Evolutionary conservation across 1,139 yeast genomes (phyloP).

Genomic region (Candida tropicalis): DNA sequence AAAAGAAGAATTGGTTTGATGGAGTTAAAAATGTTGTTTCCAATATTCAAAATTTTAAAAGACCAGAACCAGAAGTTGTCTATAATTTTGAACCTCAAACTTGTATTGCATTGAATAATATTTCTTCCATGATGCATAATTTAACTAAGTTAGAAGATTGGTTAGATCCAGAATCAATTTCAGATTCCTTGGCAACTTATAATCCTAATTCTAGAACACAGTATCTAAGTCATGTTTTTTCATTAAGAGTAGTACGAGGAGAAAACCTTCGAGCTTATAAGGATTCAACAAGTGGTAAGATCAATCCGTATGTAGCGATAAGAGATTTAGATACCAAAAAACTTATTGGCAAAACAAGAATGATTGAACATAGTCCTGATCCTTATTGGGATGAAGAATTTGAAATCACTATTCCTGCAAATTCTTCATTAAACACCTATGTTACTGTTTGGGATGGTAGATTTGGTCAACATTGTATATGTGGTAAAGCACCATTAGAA

Average conservation of each 20-base stretch:
- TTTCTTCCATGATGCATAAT: conserved; percentile 62
- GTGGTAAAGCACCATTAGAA: conserved; percentile 68
- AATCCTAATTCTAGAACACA: conserved; percentile 35
- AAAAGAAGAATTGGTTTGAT: conserved; percentile 40
- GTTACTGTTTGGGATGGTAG: conserved; percentile 78
- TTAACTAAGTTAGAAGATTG: conserved; percentile 62
- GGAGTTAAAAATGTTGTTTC: conserved; percentile 52
- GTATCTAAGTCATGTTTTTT: conserved; percentile 57
- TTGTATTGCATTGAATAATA: conserved; percentile 75
- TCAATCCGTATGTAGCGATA: conserved; percentile 71
- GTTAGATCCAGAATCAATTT: conserved; percentile 63
- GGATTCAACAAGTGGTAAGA: conserved; percentile 41
- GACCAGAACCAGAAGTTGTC: conserved; percentile 51
- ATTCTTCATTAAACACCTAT: conserved; percentile 46
- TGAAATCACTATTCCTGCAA: conserved; percentile 55
- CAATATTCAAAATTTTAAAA: conserved; percentile 36
- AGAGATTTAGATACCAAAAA: conserved; percentile 60
- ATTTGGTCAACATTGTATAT: conserved; percentile 60
- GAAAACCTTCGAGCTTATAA: conserved; percentile 54
- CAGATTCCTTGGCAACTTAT: conserved; percentile 42
- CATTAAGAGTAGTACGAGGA: conserved; percentile 68
- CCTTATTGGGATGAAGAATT: conserved; percentile 93
- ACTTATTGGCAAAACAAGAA: conserved; percentile 73
- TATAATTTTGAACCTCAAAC: conserved; percentile 64
- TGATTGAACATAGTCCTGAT: conserved; percentile 59